phyloP scores from a whole-genome alignment of 2,329 filamentous ascomycete genomes.

The Microdochium paspali region DNA sequence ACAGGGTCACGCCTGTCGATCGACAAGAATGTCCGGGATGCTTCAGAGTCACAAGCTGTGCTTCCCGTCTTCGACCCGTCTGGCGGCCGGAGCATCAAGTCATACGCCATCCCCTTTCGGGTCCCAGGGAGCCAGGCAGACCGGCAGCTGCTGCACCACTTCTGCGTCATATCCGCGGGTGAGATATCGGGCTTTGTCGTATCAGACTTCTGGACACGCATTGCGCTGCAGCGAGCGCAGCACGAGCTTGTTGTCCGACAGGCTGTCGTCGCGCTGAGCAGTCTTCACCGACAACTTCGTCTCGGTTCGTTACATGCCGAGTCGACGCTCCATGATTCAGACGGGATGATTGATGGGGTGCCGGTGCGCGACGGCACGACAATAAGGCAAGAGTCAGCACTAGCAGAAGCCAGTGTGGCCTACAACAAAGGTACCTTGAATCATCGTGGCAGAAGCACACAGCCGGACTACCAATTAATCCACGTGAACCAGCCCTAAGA shows the following conservation, averaged over 20 bases:
- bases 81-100: neutral
- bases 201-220: constrained; percentile 6
- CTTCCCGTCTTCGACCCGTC: neutral
- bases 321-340: too few relatives aligned
- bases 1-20: too few relatives aligned
- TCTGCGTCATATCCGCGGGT: constrained; percentile 4
- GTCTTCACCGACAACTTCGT: constrained; percentile 4
- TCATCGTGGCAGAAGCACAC: too few relatives aligned
- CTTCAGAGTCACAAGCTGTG: neutral
- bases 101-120: constrained; percentile 8
- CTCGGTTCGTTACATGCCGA: too few relatives aligned
- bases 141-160: constrained; percentile 8
- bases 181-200: constrained; percentile 6
- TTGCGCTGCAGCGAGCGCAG: constrained; percentile 6
- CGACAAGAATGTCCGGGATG: neutral
- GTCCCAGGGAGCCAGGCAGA: constrained; percentile 8
- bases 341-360: too few relatives aligned
- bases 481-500: too few relatives aligned
- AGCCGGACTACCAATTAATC: too few relatives aligned
- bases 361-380: too few relatives aligned
- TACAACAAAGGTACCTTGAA: too few relatives aligned
- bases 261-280: constrained; percentile 6
- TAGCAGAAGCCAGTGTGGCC: neutral
- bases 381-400: neutral
- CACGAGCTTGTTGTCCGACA: constrained; percentile 6